Base-by-base conservation (phyloP, 345 rosid species). In the Brassica juncea region DNA sequence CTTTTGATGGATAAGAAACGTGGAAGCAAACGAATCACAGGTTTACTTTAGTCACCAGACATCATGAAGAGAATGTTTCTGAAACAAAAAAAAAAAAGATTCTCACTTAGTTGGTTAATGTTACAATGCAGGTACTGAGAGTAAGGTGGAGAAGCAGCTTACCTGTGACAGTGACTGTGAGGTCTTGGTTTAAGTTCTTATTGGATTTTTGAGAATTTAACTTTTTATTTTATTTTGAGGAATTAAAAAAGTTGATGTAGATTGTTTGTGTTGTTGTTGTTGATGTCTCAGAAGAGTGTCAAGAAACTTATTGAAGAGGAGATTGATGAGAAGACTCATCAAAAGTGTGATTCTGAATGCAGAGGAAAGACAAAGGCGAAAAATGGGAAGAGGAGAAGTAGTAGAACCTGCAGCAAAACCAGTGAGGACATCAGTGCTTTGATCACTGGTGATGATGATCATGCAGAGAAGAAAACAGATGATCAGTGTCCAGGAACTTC, bases 301-400 rank as follows among this genome's bases (percentile, higher is more conserved):
- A 93, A 92, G 89, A 87, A 81, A 71, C 97, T 93, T 66, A 91
- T 96, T 15, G 98, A 96, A 76, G 97, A 90, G 66, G 98, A 93
- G 77, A 88, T 88, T 23, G 86, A 84, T 75, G 82, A 79, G 44
- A 88, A 87, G 81, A 81, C 49, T 52, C 70, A 23, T 4, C 78
- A 78, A 71, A 74, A 54, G 30, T 77, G 83, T 44, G 80, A 71
- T 70, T 66, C 68, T 12, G 88, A 84, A 68, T 78, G 71, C 66
- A 92, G 82, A 73, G 83, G 71, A 79, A 64, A 9, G 23, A 80
- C 23, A 11, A 84, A 58, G 75, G 81, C 63, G 63, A 89, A 82
- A 85, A 85, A 52, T 74, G 68, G 75, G 32, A 94, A 79, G 87
- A 83, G 84, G 77, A 84, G 68, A 81, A 19, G 19, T 19, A 91